Base-by-base conservation (phyloP, 331 rosid genomes). In the Rhamnella rubrinervis region DNA sequence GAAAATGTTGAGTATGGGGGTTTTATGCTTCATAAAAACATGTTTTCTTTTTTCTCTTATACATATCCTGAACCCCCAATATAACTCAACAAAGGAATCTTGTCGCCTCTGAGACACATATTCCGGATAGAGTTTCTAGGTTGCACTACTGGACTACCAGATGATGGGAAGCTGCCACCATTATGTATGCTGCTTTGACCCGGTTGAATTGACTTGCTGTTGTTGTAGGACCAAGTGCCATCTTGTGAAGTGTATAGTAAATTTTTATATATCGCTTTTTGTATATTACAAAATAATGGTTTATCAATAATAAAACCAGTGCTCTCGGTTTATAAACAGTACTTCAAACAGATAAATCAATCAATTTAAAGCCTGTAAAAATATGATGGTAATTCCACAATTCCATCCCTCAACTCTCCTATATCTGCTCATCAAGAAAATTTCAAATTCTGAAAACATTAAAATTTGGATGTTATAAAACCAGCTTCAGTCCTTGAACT, bases 1-100 rank as follows among this genome's bases (percentile, higher is more conserved):
- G 92, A 95, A 89, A 91, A 95, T 88, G 93, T 87, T 91, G 97
- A 92, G 90, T 82, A 88, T 82, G 97, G 97, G 89, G 89, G 97
- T 85, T 73, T 71, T 85, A 84, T 73, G 90, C 85, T 79, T 80
- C 83, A 86, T 63, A 88, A 82, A 78, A 78, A 72, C 77, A 80
- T 84, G 85, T 77, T 83, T 68, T 76, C 78, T 85, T 78, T 23
- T 1, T 23, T 75, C 72, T 75, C 72, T 65, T 40, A 71, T 61
- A 72, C 70, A 75, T 82, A 80, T 85, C 89, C 58, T 85, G 87
- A 77, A 84, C 84, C 97, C 97, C 95, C 85, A 66, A 79, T 71
- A 71, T 51, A 78, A 80, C 97, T 87, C 91, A 84, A 85, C 97
- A 78, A 77, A 17, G 82, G 78, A 72, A 57, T 52, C 70, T 47